Base-by-base conservation (phyloP, 2,329 filamentous ascomycete species). In the Graphilbum sp. region DNA sequence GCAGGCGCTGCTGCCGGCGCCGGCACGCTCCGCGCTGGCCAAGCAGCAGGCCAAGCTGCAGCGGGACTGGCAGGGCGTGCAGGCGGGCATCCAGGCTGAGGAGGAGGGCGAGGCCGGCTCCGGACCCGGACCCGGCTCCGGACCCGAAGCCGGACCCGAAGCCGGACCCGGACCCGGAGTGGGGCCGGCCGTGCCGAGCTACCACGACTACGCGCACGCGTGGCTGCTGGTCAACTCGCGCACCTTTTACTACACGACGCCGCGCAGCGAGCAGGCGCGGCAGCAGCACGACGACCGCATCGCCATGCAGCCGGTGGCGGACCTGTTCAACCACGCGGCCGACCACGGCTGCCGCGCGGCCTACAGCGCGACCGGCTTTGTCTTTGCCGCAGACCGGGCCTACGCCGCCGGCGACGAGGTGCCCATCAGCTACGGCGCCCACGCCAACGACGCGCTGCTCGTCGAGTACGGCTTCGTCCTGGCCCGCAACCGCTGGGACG, bases 381-480 rank as follows among this genome's bases (percentile, higher is more conserved):
- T 60, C 17, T 62, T 80, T 35, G 63, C 56, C 16, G 64, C 72
- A 9, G 56, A 66, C 39, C 54, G 58, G 3, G 50, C 57, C 2
- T 75, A 78, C 49, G 52, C 52, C 2, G 48, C 54, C 2, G 74
- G 72, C n/a, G 69, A 77, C 23, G 79, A 86, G 56, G 58, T 86
- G 2, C 71, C 68, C 46, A 71, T 80, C 23, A 72, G 69, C 19
- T 86, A 86, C 47, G 80, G 80, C 6, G 54, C 66, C 1, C 79
- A 85, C 51, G 67, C 67, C 27, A 81, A 82, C 46, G 79, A 85
- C 51, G 78, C 79, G 46, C 58, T 85, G n/a, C 65, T 85, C 1
- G 66, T 72, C 2, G 79, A 85, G 54, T 86, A 70, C 45, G 66
- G 66, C 9, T 70, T 70, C 47, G 50, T 63, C 10, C 53, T 66